These are phyloP conservation scores for Sanguinoderma infundibulare DNA, from an alignment of 1,284 basidiomycete species.

Conservation along the genomic window DNA sequence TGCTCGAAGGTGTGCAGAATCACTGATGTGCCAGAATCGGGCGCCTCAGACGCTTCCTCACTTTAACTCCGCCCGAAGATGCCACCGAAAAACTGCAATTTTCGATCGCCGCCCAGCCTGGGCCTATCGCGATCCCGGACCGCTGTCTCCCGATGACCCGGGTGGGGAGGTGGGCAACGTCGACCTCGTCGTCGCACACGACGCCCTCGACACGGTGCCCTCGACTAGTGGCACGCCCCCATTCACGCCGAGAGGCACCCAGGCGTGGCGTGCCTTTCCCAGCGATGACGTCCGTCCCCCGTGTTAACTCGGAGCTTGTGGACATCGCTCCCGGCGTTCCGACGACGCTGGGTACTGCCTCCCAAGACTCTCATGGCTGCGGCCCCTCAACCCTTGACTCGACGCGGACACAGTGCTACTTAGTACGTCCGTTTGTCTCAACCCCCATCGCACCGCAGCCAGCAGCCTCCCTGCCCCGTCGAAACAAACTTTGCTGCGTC, in stretches of 20 bases:
- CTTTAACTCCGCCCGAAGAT: conserved; percentile 2
- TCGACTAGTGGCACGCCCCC: neutral
- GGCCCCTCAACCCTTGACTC: neutral
- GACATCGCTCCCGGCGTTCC: neutral
- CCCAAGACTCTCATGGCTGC: conserved; percentile 1
- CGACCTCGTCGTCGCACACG: neutral
- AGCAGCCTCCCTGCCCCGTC: conserved; percentile 12
- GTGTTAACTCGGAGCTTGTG: neutral
- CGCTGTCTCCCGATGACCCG: neutral
- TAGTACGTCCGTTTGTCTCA: conserved; percentile 2
- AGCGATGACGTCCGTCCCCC: neutral
- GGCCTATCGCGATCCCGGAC: too few relatives aligned
- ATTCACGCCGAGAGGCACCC: neutral
- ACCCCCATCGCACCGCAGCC: conserved; percentile 3
- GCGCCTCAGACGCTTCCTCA: neutral
- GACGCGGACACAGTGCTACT: conserved; percentile 4
- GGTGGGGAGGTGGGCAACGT: too few relatives aligned
- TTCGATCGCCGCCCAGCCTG: neutral
- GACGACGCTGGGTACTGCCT: neutral
- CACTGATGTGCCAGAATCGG: conserved; percentile 21
- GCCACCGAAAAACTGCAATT: neutral
- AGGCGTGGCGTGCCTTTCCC: neutral
- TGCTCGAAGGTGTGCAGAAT: conserved; percentile 13
- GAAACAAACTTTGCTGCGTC: conserved; percentile 3
- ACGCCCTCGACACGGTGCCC: neutral